A percentile compares a stretch with the other conserved stretches of the same genome.
Evolutionary conservation across 495 filamentous ascomycete species (phyloP).

Genomic region (Tuber calosporum): DNA sequence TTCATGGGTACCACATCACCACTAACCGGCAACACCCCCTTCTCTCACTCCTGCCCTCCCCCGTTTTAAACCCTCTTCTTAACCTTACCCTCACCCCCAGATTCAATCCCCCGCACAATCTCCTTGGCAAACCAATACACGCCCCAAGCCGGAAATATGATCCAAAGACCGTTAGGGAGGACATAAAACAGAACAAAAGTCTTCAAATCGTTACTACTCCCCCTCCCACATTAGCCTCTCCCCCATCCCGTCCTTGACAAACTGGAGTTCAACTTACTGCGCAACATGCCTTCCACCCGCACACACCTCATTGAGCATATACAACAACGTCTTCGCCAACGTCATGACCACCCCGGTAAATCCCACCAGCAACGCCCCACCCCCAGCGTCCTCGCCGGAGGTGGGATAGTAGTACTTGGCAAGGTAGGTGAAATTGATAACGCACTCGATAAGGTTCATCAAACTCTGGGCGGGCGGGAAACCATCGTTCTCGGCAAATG

Average conservation of each 20-base stretch:
- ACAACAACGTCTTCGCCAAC: slow-evolving; percentile 77
- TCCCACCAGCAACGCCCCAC: slow-evolving; percentile 56
- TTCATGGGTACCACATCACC: neutral
- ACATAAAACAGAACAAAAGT: slow-evolving; percentile 19
- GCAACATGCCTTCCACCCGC: slow-evolving; percentile 21
- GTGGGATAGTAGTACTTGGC: slow-evolving; percentile 55
- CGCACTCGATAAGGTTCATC: slow-evolving; percentile 67
- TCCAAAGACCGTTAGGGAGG: slow-evolving; percentile 22
- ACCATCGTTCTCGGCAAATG: slow-evolving; percentile 62
- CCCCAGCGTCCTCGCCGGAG: slow-evolving; percentile 47
- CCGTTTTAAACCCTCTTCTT: neutral
- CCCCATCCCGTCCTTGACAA: neutral
- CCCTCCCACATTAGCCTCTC: neutral
- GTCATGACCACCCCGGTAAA: slow-evolving; percentile 72
- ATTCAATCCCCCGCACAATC: slow-evolving; percentile 3
- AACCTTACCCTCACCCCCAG: neutral
- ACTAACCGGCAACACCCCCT: no score
- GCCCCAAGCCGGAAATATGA: slow-evolving; percentile 20
- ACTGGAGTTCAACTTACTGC: slow-evolving; percentile 13
- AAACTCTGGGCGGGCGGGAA: slow-evolving; percentile 71
- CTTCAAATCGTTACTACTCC: slow-evolving; percentile 21
- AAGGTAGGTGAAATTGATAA: slow-evolving; percentile 64
- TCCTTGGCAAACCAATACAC: slow-evolving; percentile 13
- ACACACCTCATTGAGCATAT: slow-evolving; percentile 54
- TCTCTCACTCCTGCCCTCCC: neutral